phyloP scores from a whole-genome alignment of 1,284 basidiomycete species.

The Kwoniella shivajii region DNA sequence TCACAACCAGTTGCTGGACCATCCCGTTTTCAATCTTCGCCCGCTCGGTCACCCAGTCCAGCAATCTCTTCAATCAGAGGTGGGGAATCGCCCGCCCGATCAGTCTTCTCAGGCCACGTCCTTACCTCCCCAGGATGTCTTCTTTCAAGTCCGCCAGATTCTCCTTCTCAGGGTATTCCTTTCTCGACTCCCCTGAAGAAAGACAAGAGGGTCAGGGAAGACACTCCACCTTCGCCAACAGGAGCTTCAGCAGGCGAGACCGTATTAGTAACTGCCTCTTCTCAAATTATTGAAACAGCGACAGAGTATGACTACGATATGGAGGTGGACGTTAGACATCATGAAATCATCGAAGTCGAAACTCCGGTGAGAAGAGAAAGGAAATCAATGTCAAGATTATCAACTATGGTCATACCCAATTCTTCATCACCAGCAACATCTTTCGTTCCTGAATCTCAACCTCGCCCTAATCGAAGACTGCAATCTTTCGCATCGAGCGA shows the following conservation, averaged over 20 bases:
- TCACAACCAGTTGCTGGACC: constrained; percentile 10
- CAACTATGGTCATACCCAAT: constrained; percentile 23
- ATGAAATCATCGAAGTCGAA: not conserved
- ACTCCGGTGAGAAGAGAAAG: not conserved
- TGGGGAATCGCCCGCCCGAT: constrained; percentile 15
- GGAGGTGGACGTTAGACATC: not conserved
- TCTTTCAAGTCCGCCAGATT: constrained; percentile 19
- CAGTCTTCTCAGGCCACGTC: constrained; percentile 3
- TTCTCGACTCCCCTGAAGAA: constrained; percentile 4
- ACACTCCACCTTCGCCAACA: constrained; percentile 15
- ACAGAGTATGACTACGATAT: not conserved
- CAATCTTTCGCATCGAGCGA: constrained; percentile 27
- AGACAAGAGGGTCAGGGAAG: constrained; percentile 1
- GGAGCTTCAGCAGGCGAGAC: constrained; percentile 1
- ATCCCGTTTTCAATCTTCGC: constrained; percentile 8
- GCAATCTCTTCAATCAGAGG: constrained; percentile 16
- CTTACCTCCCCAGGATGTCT: constrained; percentile 18
- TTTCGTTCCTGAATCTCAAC: not conserved
- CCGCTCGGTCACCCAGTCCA: constrained; percentile 24
- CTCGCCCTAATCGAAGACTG: not conserved
- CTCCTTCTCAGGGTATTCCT: constrained; percentile 7
- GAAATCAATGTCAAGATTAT: constrained; percentile 6
- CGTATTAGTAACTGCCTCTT: constrained; percentile 7
- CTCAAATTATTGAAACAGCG: constrained; percentile 1
- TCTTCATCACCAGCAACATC: constrained; percentile 20